Evolutionary conservation across 1,284 basidiomycete species (phyloP), one percentile per base, ranked within the genome.

Genomic region (Cerrena zonata): DNA sequence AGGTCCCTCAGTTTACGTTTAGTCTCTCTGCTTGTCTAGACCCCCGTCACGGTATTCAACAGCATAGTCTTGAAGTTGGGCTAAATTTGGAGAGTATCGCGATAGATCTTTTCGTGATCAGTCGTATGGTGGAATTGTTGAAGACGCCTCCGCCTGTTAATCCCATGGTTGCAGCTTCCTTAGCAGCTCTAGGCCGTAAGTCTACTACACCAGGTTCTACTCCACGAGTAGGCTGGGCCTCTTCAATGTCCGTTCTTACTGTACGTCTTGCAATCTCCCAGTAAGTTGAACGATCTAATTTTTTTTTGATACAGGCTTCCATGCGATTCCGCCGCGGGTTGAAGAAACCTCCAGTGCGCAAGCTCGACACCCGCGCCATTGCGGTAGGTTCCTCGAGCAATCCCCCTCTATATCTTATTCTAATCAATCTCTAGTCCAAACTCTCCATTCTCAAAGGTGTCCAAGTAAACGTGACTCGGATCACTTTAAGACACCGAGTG

Each of bases 41-140:
- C 62, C 82, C 85, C 2, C 74, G 74, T 53, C 69, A 74, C 45
- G 77, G 78, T 11, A 60, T 85, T 37, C 76, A 84, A 56, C 67
- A 72, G 2, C 75, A 78, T 50, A 82, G 80, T 44, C 61, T 86
- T 37, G 70, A 74, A n/a, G 65, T 70, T 11, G 68, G 67, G 4
- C 60, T 85, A 41, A 68, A 67, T 44, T 54, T 82, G 15, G 77
- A 73, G 27, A 68, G 74, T 43, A 69, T 79, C 45, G 69, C 72
- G 37, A 53, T 81, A 3, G 75, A 80, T 49, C 61, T 79, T 38
- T 76, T 80, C 53, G 65, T 73, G 30, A 45, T 79, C 5, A 67
- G 71, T 26, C 54, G 61, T 19, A 58, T 80, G 10, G 49, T 76
- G 30, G 61, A 66, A 64, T 56, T 41, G 48, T 60, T 53, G 58